Evolutionary conservation across 2,329 filamentous ascomycete genomes (phyloP).

Genomic region (Neopestalotiopsis sp.): DNA sequence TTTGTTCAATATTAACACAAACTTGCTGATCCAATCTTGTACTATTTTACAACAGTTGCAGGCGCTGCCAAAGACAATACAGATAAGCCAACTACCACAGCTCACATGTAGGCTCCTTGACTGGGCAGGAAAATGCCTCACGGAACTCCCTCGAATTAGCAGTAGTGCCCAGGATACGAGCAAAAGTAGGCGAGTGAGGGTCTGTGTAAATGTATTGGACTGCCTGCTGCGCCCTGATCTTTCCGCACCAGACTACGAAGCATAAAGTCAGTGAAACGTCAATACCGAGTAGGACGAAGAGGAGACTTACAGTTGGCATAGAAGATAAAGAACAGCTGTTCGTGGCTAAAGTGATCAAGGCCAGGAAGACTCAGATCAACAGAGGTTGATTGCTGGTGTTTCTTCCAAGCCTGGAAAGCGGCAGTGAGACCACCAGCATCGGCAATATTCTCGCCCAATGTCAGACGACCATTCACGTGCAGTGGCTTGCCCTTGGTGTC

Average conservation of each 20-base stretch:
- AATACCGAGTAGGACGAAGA: neutral
- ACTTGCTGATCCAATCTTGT: neutral
- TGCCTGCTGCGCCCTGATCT: conserved; percentile 62
- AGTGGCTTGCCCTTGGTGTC: conserved; percentile 58
- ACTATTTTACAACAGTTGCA: neutral
- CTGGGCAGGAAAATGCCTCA: conserved; percentile 69
- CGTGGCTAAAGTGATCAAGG: conserved; percentile 61
- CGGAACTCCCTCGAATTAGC: conserved; percentile 71
- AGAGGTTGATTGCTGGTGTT: conserved; percentile 49
- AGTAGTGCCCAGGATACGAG: conserved; percentile 67
- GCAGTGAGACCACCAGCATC: conserved; percentile 68
- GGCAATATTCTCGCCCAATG: conserved; percentile 69
- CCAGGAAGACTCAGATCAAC: conserved; percentile 59
- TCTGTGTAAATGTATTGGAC: conserved; percentile 65
- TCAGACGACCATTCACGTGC: conserved; percentile 66
- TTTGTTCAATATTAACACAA: too few species aligned
- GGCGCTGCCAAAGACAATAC: neutral
- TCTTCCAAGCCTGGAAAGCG: conserved; percentile 65
- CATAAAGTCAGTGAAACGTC: neutral
- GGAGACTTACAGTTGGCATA: conserved; percentile 53
- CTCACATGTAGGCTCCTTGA: conserved; percentile 70
- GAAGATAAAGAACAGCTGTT: conserved; percentile 68
- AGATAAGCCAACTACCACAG: conserved; percentile 58
- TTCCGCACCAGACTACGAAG: conserved; percentile 62
- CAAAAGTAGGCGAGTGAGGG: conserved; percentile 67